Conservation (phyloP, 1,284 basidiomycete genomes). For the Cystobasidiaceae sp. region DNA sequence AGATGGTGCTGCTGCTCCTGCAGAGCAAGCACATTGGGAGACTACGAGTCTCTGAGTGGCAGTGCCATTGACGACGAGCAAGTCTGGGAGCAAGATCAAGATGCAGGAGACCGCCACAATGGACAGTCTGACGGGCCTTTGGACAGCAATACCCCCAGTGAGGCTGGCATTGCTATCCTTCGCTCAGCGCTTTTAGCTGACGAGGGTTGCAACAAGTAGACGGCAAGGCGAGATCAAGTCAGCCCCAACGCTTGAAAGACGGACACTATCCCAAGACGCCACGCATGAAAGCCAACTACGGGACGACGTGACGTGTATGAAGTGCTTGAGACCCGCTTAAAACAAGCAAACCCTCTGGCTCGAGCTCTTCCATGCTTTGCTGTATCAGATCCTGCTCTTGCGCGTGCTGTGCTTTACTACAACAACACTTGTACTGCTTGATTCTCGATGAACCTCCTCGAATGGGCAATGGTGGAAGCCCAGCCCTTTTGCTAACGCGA, state of each 20-base stretch:
- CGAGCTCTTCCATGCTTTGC: too few species aligned
- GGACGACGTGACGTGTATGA: neutral
- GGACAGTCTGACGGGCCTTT: too few species aligned
- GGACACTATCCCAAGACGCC: neutral
- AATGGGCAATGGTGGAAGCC: neutral
- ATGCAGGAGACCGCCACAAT: neutral
- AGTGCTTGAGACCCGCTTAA: too few species aligned
- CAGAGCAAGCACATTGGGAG: neutral
- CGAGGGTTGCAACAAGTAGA: too few species aligned
- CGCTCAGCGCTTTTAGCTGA: too few species aligned
- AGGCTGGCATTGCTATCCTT: too few species aligned
- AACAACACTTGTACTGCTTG: neutral
- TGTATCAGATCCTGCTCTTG: too few species aligned
- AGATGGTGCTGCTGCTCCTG: slow-evolving; percentile 2
- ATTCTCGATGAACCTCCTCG: neutral
- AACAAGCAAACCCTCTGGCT: too few species aligned
- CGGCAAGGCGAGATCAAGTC: too few species aligned
- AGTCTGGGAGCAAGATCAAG: neutral
- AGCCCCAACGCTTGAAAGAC: too few species aligned
- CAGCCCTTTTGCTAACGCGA: neutral
- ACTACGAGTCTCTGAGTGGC: slow-evolving; percentile 8
- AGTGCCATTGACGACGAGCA: neutral
- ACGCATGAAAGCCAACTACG: neutral
- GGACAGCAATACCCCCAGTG: too few species aligned
- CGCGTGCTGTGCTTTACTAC: too few species aligned